Evolutionary conservation across 495 filamentous ascomycete species (phyloP).

Genomic region (Aspergillus funiculosus): DNA sequence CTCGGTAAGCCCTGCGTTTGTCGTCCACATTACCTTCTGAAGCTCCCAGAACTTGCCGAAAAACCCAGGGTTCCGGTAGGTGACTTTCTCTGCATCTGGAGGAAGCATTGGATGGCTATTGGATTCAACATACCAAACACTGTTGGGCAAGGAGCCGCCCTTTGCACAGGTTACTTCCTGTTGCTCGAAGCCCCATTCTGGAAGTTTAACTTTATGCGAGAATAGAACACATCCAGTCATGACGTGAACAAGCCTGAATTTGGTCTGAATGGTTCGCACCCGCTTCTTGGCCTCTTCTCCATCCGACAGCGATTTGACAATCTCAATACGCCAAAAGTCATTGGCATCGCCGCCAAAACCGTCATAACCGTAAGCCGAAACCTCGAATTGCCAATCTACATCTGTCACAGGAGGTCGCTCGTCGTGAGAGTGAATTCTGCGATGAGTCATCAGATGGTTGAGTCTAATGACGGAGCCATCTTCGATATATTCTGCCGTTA

Average conservation of each 20-base stretch:
- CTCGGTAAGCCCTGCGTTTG: slow-evolving; percentile 92
- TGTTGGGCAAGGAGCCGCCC: slow-evolving; percentile 89
- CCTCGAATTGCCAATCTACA: slow-evolving; percentile 97
- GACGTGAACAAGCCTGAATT: slow-evolving; percentile 88
- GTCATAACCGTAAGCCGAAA: slow-evolving; percentile 95
- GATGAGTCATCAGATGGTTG: slow-evolving; percentile 75
- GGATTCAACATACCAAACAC: slow-evolving; percentile 89
- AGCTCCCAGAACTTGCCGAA: slow-evolving; percentile 98
- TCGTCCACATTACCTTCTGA: slow-evolving; percentile 99
- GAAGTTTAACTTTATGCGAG: slow-evolving; percentile 97
- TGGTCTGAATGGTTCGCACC: slow-evolving; percentile 89
- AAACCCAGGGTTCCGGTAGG: slow-evolving; percentile 92
- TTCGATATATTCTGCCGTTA: slow-evolving; percentile 62
- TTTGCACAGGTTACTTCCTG: slow-evolving; percentile 98
- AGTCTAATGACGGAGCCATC: slow-evolving; percentile 76
- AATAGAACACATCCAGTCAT: slow-evolving; percentile 97
- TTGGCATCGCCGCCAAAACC: slow-evolving; percentile 97
- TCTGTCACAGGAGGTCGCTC: slow-evolving; percentile 95
- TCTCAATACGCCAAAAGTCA: slow-evolving; percentile 91
- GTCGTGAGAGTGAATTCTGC: slow-evolving; percentile 93
- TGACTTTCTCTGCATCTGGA: slow-evolving; percentile 78
- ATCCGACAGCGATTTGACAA: slow-evolving; percentile 84
- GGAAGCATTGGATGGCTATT: slow-evolving; percentile 77
- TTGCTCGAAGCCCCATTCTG: slow-evolving; percentile 94
- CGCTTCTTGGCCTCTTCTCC: slow-evolving; percentile 73